A percentile compares a stretch with the other conserved stretches of the same genome.
Evolutionary conservation across 306 rosid genomes (phyloP).

Genomic region (Pachyrhizus erosus): DNA sequence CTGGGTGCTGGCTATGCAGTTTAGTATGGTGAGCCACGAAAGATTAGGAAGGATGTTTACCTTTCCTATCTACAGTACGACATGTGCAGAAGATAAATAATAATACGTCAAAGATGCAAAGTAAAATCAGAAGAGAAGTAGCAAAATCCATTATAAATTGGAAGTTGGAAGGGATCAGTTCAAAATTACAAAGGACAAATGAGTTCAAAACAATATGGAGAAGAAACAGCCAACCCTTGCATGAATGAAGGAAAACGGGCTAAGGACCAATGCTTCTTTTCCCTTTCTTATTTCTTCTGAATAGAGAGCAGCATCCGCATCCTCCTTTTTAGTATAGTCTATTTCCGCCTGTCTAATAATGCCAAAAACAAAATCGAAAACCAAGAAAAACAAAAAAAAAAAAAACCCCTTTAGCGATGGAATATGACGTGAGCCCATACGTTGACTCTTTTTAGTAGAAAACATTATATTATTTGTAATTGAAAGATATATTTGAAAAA

Average conservation of each 20-base stretch:
- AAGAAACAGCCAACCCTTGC: constrained; percentile 34
- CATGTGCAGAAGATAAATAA: no score
- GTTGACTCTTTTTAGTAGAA: not conserved
- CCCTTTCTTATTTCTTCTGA: constrained; percentile 45
- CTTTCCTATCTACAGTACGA: no score
- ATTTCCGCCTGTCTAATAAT: constrained; percentile 34
- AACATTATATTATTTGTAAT: not conserved
- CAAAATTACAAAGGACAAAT: constrained; percentile 34
- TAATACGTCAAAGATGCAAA: not conserved
- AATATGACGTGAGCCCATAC: not conserved
- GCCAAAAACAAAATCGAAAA: constrained; percentile 7
- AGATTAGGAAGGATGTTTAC: no score
- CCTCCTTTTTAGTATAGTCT: not conserved
- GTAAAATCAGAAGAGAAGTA: constrained; percentile 2
- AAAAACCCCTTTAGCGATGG: not conserved
- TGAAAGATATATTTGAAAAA: not conserved
- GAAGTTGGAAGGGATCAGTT: constrained; percentile 16
- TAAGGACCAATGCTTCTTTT: constrained; percentile 25
- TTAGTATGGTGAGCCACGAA: no score
- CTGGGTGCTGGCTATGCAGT: no score
- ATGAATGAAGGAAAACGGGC: constrained; percentile 36
- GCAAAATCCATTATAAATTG: constrained; percentile 31
- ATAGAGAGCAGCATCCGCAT: not conserved
- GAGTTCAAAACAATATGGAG: constrained; percentile 40
- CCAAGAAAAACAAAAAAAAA: not conserved